Evolutionary conservation across 1,284 basidiomycete species (phyloP), one percentile per base, ranked within the genome.

Genomic region (Xerocomus nothofagi): DNA sequence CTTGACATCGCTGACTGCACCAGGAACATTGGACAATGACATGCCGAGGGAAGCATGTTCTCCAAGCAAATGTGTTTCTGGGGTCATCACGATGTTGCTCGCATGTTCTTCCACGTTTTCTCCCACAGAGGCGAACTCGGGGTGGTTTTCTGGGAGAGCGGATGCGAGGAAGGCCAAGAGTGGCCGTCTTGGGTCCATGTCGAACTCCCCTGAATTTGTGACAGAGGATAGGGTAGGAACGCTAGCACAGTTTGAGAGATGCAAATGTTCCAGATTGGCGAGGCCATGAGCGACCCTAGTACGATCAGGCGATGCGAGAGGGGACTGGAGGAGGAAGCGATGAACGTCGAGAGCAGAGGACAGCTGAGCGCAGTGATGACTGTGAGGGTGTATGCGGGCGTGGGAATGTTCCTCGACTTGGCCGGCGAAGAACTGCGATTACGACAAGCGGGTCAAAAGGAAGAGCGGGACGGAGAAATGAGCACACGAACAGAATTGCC

Each of bases 151-250:
- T 3, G 88, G 86, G 2, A 87, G 86, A 14, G 87, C 88, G 2
- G 82, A 80, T 33, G 82, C 73, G 77, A 91, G 89, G 74, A 91
- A 91, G 56, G 83, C 79, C 24, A 91, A 70, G 10, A 89, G 78
- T 5, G 88, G 46, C 0, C 67, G 49, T n/a, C 64, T 59, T 14
- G 66, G 66, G 56, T 65, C 67, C 59, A 71, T 63, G 48, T 61
- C 64, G 23, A 57, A 38, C 20, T 60, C 51, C 2, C 20, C 32
- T 0, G 44, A 8, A 1, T n/a, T 23, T 0, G 43, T 33, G 3
- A 47, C 4, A 10, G 44, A 41, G 9, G 57, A 45, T 48, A 72
- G 63, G 6, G 70, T 62, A 24, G 65, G 61, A 24, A 75, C 72
- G 54, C 73, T 71, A 29, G 69, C 73, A 62, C 87, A 90, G 67